Evolutionary conservation across 2,329 filamentous ascomycete species (phyloP).

Genomic region (Lachnellula hyalina): DNA sequence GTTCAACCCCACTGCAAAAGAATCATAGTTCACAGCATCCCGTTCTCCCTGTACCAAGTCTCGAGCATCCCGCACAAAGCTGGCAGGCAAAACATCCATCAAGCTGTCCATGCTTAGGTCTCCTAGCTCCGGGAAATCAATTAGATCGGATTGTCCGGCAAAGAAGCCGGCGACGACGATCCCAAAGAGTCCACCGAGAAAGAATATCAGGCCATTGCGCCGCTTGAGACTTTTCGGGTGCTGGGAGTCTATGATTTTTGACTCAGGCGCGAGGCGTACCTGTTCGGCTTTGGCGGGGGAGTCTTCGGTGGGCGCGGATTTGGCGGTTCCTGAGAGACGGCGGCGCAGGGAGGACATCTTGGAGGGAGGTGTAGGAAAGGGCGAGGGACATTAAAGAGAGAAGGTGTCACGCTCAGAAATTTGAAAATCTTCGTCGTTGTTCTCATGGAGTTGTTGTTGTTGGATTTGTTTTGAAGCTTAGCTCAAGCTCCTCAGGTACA

Average conservation of each 20-base stretch:
- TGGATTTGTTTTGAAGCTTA: no score
- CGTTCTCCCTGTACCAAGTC: constrained; percentile 84
- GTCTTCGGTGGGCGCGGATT: constrained; percentile 8
- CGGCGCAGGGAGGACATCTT: constrained; percentile 23
- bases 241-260: constrained; percentile 35
- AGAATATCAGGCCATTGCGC: constrained; percentile 75
- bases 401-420: not conserved
- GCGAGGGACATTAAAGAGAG: not conserved
- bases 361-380: not conserved
- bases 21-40: constrained; percentile 85
- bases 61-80: constrained; percentile 77
- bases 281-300: constrained; percentile 34
- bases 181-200: constrained; percentile 84
- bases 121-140: constrained; percentile 65
- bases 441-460: not conserved
- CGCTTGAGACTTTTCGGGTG: constrained; percentile 40
- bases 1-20: constrained; percentile 84
- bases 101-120: constrained; percentile 80
- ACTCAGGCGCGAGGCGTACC: constrained; percentile 45
- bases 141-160: constrained; percentile 81
- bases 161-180: constrained; percentile 87
- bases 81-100: constrained; percentile 81
- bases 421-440: not conserved
- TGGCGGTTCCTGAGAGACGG: constrained; percentile 16
- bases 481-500: no score